These are phyloP conservation scores for Xylariaceae sp. DNA, from an alignment of 2,329 filamentous ascomycete genomes.

Conservation along the genomic window DNA sequence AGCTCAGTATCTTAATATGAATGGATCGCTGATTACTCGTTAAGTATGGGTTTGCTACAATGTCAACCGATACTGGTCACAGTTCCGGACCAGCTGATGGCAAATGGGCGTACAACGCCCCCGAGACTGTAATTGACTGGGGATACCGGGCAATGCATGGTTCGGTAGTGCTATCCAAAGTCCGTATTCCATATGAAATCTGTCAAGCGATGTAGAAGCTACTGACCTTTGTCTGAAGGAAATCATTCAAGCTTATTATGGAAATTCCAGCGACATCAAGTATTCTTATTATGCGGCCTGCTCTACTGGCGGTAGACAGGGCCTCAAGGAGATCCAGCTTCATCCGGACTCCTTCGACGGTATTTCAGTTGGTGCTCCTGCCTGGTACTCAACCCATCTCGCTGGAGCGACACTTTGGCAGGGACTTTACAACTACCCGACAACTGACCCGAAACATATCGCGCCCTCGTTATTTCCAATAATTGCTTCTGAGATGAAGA, in stretches of 20 bases:
- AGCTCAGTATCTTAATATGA: not conserved
- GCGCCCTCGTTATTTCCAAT: slow-evolving; percentile 37
- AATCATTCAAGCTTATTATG: slow-evolving; percentile 50
- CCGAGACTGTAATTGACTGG: slow-evolving; percentile 39
- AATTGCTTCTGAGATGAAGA: slow-evolving; percentile 40
- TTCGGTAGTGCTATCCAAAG: slow-evolving; percentile 45
- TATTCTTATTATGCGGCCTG: slow-evolving; percentile 57
- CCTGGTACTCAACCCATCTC: slow-evolving; percentile 49
- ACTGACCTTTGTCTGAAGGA: slow-evolving; percentile 27
- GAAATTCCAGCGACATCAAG: slow-evolving; percentile 31
- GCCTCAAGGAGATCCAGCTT: slow-evolving; percentile 50
- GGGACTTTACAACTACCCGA: slow-evolving; percentile 43
- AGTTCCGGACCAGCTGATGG: slow-evolving; percentile 29
- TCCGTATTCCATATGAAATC: not conserved
- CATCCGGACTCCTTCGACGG: slow-evolving; percentile 58
- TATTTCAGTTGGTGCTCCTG: slow-evolving; percentile 50
- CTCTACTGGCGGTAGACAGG: slow-evolving; percentile 59
- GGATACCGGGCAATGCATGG: slow-evolving; percentile 46
- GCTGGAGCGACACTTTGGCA: slow-evolving; percentile 35
- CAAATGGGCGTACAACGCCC: slow-evolving; percentile 38
- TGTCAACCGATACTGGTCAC: slow-evolving; percentile 46
- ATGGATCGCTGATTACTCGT: not conserved
- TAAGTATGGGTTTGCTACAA: slow-evolving; percentile 40
- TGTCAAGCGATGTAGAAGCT: not conserved
- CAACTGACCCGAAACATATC: slow-evolving; percentile 41